phyloP scores from a whole-genome alignment of 2,329 filamentous ascomycete species.

The Exophiala oligosperma region DNA sequence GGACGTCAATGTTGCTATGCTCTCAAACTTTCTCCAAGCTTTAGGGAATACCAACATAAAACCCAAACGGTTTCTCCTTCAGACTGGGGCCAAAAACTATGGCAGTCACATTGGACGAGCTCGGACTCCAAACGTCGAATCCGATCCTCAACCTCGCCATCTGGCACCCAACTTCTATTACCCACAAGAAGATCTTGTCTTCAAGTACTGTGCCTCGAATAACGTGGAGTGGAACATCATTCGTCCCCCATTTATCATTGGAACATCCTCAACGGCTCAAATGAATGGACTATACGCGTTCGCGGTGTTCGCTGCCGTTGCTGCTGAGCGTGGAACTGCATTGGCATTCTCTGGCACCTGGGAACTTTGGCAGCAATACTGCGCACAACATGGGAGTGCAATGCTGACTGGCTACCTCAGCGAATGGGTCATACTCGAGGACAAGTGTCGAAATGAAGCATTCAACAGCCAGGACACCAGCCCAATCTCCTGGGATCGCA shows the following conservation, averaged over 20 bases:
- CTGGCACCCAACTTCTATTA: constrained; percentile 58
- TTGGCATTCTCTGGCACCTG: constrained; percentile 48
- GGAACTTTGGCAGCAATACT: constrained; percentile 44
- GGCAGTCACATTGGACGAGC: constrained; percentile 50
- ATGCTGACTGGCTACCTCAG: constrained; percentile 51
- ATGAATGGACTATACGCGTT: constrained; percentile 53
- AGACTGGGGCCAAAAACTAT: constrained; percentile 57
- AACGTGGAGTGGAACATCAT: constrained; percentile 47
- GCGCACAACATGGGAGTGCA: constrained; percentile 43
- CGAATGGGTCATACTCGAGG: constrained; percentile 51
- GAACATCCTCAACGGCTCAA: constrained; percentile 31
- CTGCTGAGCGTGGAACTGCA: constrained; percentile 41
- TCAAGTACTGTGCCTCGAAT: constrained; percentile 42
- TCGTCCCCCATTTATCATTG: constrained; percentile 51
- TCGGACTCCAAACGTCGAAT: constrained; percentile 47
- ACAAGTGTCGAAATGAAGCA: constrained; percentile 43
- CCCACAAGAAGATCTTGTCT: constrained; percentile 52
- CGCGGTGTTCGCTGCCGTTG: constrained; percentile 52
- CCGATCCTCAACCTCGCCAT: constrained; percentile 42
- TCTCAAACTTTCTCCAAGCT: constrained; percentile 51
- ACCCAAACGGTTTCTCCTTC: constrained; percentile 50
- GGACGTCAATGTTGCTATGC: constrained; percentile 46
- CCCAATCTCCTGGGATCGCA: constrained; percentile 37
- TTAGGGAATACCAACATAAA: constrained; percentile 43
- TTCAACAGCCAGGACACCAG: constrained; percentile 53